These are phyloP conservation scores for Peronosclerospora sorghi DNA, from an alignment of 352 stramenopile genomes.

Conservation along the genomic window DNA sequence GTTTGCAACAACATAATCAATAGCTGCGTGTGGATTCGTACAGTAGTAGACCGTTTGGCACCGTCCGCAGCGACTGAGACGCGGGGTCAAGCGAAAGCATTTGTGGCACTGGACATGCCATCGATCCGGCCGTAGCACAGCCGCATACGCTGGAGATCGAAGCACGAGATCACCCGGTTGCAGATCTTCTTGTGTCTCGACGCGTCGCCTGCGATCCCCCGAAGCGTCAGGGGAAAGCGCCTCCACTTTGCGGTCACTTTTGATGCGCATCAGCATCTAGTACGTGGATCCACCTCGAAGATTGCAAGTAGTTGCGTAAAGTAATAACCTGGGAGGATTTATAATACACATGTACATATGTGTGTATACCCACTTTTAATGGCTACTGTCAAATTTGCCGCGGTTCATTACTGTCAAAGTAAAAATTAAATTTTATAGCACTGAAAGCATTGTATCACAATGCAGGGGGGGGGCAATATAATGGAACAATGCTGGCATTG, in stretches of 20 bases:
- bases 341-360: too few species aligned
- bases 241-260: neutral
- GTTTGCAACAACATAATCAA: neutral
- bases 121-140: conserved; percentile 37
- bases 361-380: too few species aligned
- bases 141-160: conserved; percentile 15
- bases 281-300: too few species aligned
- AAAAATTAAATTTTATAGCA: too few species aligned
- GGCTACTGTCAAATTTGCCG: too few species aligned
- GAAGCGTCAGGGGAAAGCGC: conserved; percentile 4
- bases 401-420: too few species aligned
- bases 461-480: too few species aligned
- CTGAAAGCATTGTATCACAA: too few species aligned
- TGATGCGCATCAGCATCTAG: conserved; percentile 6
- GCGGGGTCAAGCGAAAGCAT: conserved; percentile 27
- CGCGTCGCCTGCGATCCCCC: conserved; percentile 28
- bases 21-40: conserved; percentile 9
- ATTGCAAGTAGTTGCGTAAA: too few species aligned
- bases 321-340: too few species aligned
- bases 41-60: conserved; percentile 57
- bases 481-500: too few species aligned
- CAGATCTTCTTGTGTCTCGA: conserved; percentile 16
- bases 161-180: conserved; percentile 25
- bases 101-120: conserved; percentile 53
- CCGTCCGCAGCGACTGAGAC: conserved; percentile 44